These are phyloP conservation scores for Phalaenopsis hybrid DNA, from an alignment of 116 monocot species.

Conservation along the genomic window DNA sequence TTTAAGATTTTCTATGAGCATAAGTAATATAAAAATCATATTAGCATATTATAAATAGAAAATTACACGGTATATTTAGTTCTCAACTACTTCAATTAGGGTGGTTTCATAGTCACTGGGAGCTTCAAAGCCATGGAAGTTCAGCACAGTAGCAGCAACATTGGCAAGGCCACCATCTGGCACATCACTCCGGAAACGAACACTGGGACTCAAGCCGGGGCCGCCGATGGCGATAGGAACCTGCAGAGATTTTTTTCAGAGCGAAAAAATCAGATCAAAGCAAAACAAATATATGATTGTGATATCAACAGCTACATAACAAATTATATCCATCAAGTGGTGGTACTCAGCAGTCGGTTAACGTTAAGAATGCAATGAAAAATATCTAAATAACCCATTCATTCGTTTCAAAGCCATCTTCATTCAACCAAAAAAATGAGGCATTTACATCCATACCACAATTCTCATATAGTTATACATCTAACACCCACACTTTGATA, in stretches of 20 bases:
- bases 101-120: conserved; percentile 85
- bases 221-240: conserved; percentile 98
- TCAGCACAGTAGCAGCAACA: conserved; percentile 95
- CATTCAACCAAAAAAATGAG: too few species aligned
- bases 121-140: conserved; percentile 88
- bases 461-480: too few species aligned
- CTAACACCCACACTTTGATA: too few species aligned
- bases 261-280: neutral
- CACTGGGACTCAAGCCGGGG: conserved; percentile 62
- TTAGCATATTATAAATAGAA: too few species aligned
- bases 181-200: conserved; percentile 63
- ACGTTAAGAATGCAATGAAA: too few species aligned
- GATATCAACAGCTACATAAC: neutral
- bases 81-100: conserved; percentile 83
- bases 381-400: too few species aligned
- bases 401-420: too few species aligned
- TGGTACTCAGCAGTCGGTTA: too few species aligned
- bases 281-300: neutral
- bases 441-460: too few species aligned
- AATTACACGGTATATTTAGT: conserved; percentile 7
- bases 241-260: conserved; percentile 25
- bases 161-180: conserved; percentile 82
- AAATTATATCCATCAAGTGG: too few species aligned
- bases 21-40: too few species aligned
- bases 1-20: too few species aligned